Evolutionary conservation across 495 filamentous ascomycete genomes (phyloP).

Genomic region (Articulospora tetracladia): DNA sequence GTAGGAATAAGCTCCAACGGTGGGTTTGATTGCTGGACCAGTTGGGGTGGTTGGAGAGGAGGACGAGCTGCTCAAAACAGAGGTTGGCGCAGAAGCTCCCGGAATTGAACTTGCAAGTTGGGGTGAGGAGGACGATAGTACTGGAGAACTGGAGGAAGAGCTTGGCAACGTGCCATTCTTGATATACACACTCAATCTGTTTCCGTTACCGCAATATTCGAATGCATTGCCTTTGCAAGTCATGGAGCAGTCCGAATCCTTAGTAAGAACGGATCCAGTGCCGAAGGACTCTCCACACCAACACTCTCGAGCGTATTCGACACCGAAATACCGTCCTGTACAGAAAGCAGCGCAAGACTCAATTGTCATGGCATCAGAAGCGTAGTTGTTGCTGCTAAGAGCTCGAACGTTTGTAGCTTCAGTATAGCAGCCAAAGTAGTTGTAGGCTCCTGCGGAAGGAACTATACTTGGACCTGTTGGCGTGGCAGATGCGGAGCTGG

Average conservation of each 20-base stretch:
- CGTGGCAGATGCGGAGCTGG: slow-evolving; percentile 11
- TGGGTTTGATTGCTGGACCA: slow-evolving; percentile 22
- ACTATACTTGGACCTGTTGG: slow-evolving; percentile 10
- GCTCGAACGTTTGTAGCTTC: slow-evolving; percentile 21
- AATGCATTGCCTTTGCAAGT: slow-evolving; percentile 20
- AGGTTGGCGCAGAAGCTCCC: too few relatives aligned
- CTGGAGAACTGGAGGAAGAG: not conserved
- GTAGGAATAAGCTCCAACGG: slow-evolving; percentile 37
- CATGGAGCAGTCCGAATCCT: slow-evolving; percentile 26
- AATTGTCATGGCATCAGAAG: slow-evolving; percentile 27
- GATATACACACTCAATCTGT: slow-evolving; percentile 37
- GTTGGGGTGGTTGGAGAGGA: slow-evolving; percentile 5
- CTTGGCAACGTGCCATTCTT: slow-evolving; percentile 9
- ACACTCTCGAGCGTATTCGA: slow-evolving; percentile 44
- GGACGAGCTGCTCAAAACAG: not conserved
- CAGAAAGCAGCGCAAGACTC: slow-evolving; percentile 29
- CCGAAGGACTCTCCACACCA: slow-evolving; percentile 26
- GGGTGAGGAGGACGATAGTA: too few relatives aligned
- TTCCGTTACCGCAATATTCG: slow-evolving; percentile 30
- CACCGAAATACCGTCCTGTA: slow-evolving; percentile 26
- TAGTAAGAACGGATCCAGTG: slow-evolving; percentile 5
- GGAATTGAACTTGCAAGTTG: too few relatives aligned
- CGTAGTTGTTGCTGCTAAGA: slow-evolving; percentile 6
- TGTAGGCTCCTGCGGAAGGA: slow-evolving; percentile 17
- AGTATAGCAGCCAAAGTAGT: slow-evolving; percentile 30